Conservation (phyloP, 2,329 filamentous ascomycete genomes). For the Claviceps maximensis region DNA sequence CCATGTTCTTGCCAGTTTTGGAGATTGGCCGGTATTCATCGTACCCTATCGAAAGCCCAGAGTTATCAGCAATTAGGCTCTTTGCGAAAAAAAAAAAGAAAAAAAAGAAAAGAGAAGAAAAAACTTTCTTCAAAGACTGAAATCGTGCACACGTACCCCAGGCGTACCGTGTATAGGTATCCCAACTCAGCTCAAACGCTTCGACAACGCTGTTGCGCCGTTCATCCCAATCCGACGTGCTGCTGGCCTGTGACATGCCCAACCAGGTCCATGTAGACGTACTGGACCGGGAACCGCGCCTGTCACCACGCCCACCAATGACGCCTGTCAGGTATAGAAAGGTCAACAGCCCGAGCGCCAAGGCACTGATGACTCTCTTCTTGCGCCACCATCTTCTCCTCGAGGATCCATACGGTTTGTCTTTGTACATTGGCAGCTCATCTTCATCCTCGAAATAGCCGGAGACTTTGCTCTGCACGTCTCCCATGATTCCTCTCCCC, state of each 20-base stretch:
- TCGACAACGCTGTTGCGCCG: constrained; percentile 74
- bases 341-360: constrained; percentile 40
- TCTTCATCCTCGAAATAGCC: constrained; percentile 46
- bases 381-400: constrained; percentile 47
- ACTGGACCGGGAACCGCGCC: constrained; percentile 21
- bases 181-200: constrained; percentile 84
- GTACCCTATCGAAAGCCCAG: constrained; percentile 37
- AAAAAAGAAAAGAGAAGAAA: too few species aligned
- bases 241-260: constrained; percentile 32
- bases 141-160: constrained; percentile 58
- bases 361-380: constrained; percentile 43
- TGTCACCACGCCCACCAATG: constrained; percentile 27
- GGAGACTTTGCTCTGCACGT: constrained; percentile 48
- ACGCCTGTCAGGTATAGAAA: constrained; percentile 60
- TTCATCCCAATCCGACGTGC: constrained; percentile 56
- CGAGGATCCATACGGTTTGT: constrained; percentile 77
- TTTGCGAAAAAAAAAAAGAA: background rate
- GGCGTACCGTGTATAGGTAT: constrained; percentile 80
- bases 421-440: constrained; percentile 87
- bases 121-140: background rate
- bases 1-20: constrained; percentile 73
- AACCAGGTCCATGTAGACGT: constrained; percentile 40
- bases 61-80: constrained; percentile 14
- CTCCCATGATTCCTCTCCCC: constrained; percentile 29
- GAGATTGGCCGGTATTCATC: constrained; percentile 80